Base-by-base conservation (phyloP, 139 green algal genomes). In the Auxenochlorella pyrenoidosa region DNA sequence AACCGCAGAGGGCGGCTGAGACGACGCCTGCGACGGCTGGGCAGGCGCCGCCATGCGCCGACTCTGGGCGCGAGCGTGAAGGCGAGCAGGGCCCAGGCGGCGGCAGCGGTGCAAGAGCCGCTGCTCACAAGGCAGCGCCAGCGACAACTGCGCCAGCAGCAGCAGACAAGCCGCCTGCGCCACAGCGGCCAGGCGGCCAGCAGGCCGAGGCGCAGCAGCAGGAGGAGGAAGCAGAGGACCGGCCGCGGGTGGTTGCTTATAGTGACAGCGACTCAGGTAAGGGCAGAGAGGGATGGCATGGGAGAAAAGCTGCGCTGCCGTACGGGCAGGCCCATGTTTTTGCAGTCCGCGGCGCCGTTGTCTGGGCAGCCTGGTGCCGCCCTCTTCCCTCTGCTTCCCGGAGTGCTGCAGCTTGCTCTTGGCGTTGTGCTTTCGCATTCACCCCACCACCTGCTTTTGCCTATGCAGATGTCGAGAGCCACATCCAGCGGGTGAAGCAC, bases 211-310 rank as follows among this genome's bases (percentile, higher is more conserved):
- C 30, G 38, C 41, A 70, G 71, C 16, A 88, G 76, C 60, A 38
- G 26, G 70, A 58, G 24, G 75, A 66, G 26, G 71, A 85, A 21
- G 58, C 60, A 0, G 85, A 90, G 18, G 41, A 90, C 43, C 78
- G 79, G 26, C 83, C 83, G 10, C 79, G 89, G 0, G 79, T 92
- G 54, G 21, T 90, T 60, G 89, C 89, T 1, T 92, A 92, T 59
- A 85, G 63, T n/a, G 89, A 92, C 68, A 84, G 59, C 19, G 89
- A 92, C 43, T 80, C 47, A 44, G 79, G 79, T 72, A 38, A n/a
- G n/a, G n/a, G n/a, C n/a, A n/a, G n/a, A n/a, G n/a, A n/a, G n/a
- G n/a, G n/a, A n/a, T n/a, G n/a, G n/a, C n/a, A n/a, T n/a, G n/a
- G n/a, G n/a, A n/a, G n/a, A n/a, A n/a, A n/a, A n/a, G n/a, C n/a